Evolutionary conservation across 2,329 filamentous ascomycete genomes (phyloP).

Genomic region (Gyromitra esculenta): DNA sequence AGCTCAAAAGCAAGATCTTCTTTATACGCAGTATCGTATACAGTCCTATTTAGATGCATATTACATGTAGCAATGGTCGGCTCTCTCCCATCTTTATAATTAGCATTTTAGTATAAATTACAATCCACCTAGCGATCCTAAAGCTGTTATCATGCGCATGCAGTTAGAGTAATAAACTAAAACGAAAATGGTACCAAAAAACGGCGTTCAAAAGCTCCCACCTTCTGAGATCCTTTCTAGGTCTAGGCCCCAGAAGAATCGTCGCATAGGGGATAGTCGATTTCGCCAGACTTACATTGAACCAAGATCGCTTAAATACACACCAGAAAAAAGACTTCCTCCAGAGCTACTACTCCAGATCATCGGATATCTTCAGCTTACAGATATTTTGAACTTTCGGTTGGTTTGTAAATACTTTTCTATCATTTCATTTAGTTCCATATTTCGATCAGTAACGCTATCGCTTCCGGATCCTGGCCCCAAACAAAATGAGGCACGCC

Average conservation of each 20-base stretch:
- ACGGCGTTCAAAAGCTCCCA: not conserved
- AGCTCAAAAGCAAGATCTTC: too few species aligned
- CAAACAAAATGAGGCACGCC: too few species aligned
- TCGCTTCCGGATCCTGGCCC: not conserved
- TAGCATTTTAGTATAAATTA: too few species aligned
- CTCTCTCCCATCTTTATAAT: too few species aligned
- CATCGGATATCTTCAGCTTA: slow-evolving; percentile 4
- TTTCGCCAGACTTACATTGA: not conserved
- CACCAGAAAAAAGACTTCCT: not conserved
- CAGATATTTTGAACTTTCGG: not conserved
- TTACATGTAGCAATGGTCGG: too few species aligned
- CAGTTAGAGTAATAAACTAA: not conserved
- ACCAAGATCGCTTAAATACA: not conserved
- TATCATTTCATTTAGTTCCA: not conserved
- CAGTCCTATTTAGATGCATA: too few species aligned
- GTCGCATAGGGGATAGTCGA: not conserved
- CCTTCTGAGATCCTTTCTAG: not conserved
- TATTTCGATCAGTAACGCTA: not conserved
- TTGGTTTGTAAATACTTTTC: slow-evolving; percentile 17
- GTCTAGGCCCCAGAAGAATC: not conserved
- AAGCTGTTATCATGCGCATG: too few species aligned
- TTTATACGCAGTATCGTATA: too few species aligned
- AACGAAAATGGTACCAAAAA: not conserved
- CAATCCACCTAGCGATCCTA: too few species aligned
- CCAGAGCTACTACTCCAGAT: slow-evolving; percentile 14